Base-by-base conservation (phyloP, 2,329 filamentous ascomycete species). In the Fusarium sp. region DNA sequence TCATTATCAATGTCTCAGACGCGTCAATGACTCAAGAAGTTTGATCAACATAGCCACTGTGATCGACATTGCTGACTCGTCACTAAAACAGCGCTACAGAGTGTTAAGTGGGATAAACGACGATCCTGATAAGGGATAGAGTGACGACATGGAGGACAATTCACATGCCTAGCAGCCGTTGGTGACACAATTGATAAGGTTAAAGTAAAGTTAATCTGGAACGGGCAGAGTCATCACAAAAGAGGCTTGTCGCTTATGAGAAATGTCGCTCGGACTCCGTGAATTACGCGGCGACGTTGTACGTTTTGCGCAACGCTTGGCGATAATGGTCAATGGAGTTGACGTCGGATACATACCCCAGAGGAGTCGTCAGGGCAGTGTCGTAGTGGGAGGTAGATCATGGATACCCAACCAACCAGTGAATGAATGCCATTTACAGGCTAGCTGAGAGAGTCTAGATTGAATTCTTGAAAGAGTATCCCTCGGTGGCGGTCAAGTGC, bases 131-230 rank as follows among this genome's bases (percentile, higher is more conserved):
- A 71, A 69, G 64, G 11, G 8, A 49, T 15, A 43, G 13, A 41
- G 44, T 67, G 64, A 68, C 47, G 57, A 51, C 56, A 67, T 38
- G 27, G n/a, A 32, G 18, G 20, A 52, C 15, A 25, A 38, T 20
- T 67, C 58, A 53, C 49, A 48, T 54, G 40, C 44, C 54, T 46
- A 22, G 25, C 12, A 57, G 18, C 59, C 38, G 55, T 69, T 65
- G n/a, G 63, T 60, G 60, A 65, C 38, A 65, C 58, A 55, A 44
- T 61, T 57, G 69, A 72, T 71, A 74, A 75, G 70, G 58, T 74
- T 75, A 48, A 70, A 69, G 32, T 74, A 73, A 54, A 45, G 59
- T 74, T 71, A 69, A 60, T 55, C 55, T 41, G 25, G 10, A 44
- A 53, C 34, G 22, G 22, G 22, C 22, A 22, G 22, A 22, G 22